Evolutionary conservation across 805 yeast genomes (phyloP), one percentile per base, ranked within the genome.

Genomic region (Candida ficus): DNA sequence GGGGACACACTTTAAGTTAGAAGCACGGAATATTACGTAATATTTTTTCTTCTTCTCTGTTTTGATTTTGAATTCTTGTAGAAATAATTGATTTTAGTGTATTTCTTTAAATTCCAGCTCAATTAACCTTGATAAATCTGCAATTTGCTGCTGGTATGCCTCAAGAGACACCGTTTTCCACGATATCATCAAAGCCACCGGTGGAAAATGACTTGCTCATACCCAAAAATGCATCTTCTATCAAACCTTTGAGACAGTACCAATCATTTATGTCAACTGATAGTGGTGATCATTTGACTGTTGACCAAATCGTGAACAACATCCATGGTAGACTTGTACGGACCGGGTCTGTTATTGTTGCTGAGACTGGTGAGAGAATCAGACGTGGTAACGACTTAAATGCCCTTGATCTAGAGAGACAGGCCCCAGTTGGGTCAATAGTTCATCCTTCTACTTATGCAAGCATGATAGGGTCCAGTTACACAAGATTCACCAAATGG

Each of bases 281-380:
- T n/a, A 47, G 53, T 27, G 33, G 35, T 16, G 49, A 43, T 26
- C 35, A 35, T 17, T 25, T 43, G n/a, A 41, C 44, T 7, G 44
- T 41, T 8, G 43, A 43, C 13, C 43, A 39, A 18, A 37, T 47
- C 3, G 27, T 49, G 7, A 38, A 34, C 12, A 36, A 37, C 19
- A 48, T 47, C 0, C 53, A 48, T 5, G 46, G 47, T 1, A 35
- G 56, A 27, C 34, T 54, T 7, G 40, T 53, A 13, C 30, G 58
- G 31, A 41, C 49, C 17, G 54, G 67, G 28, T 68, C 76, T 0
- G 67, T 66, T 21, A 68, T 72, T n/a, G 40, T 67, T 18, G 70
- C 77, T 0, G 66, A 65, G 19, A 67, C 76, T 0, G 76, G 74
- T 1, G 64, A 60, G 42, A 57, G 64, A 38, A 14, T 50, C 49